phyloP scores from a whole-genome alignment of 2,329 filamentous ascomycete species.

The Exserohilum turcica region DNA sequence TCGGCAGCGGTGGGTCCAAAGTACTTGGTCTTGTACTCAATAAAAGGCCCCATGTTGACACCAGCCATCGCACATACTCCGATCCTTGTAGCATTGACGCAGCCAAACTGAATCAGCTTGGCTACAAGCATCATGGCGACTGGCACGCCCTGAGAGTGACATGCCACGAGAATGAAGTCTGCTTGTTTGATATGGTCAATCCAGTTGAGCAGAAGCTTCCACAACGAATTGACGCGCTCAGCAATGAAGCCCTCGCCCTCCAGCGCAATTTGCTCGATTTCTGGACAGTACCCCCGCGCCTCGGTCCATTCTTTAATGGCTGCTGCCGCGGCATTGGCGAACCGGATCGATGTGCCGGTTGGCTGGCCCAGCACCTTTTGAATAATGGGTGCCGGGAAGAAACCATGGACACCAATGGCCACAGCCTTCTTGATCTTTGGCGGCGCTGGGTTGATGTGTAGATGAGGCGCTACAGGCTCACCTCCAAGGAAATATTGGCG shows the following conservation, averaged over 20 bases:
- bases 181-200: constrained; percentile 86
- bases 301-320: constrained; percentile 85
- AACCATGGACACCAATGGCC: constrained; percentile 91
- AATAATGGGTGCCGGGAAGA: constrained; percentile 85
- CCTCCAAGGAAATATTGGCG: constrained; percentile 49
- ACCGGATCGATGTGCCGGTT: constrained; percentile 91
- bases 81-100: constrained; percentile 72
- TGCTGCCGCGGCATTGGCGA: constrained; percentile 83
- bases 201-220: constrained; percentile 94
- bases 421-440: constrained; percentile 82
- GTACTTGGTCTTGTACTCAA: constrained; percentile 87
- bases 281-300: constrained; percentile 68
- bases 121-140: constrained; percentile 91
- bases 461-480: constrained; percentile 66
- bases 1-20: constrained; percentile 91
- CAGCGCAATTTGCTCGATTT: constrained; percentile 91
- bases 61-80: constrained; percentile 90
- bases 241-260: constrained; percentile 93
- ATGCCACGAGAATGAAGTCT: constrained; percentile 89
- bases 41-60: constrained; percentile 89
- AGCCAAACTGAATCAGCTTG: constrained; percentile 88
- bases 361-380: constrained; percentile 93
- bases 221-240: constrained; percentile 87
- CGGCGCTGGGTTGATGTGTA: constrained; percentile 70
- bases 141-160: constrained; percentile 93